Evolutionary conservation across 192 early-diverging fungal genomes (phyloP).

Genomic region (Backusella liffmaniae): DNA sequence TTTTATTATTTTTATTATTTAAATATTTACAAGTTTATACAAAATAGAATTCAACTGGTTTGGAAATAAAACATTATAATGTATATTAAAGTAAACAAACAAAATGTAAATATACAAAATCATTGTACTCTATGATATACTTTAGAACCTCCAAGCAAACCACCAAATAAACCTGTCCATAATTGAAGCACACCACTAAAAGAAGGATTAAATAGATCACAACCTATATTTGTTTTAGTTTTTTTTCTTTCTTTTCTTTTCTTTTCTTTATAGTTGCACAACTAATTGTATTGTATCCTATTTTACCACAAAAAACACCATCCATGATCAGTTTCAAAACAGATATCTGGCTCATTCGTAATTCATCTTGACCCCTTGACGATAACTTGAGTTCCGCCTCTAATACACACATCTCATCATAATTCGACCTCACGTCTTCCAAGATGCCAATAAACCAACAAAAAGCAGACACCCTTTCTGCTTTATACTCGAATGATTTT

Average conservation of each 20-base stretch:
- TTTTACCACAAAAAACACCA: constrained; percentile 71
- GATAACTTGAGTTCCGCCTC: not conserved
- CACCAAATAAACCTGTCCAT: constrained; percentile 49
- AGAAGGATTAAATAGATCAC: constrained; percentile 45
- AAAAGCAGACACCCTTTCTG: constrained; percentile 58
- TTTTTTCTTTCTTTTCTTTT: too few species aligned
- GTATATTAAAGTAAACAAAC: not conserved
- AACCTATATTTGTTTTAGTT: constrained; percentile 38
- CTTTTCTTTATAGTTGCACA: too few species aligned
- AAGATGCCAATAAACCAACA: constrained; percentile 70
- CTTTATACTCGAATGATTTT: constrained; percentile 45
- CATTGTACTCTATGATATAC: constrained; percentile 26
- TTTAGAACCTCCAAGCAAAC: constrained; percentile 48
- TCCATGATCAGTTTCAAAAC: constrained; percentile 65
- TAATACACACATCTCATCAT: constrained; percentile 37
- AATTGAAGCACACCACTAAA: constrained; percentile 51
- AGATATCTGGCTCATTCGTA: constrained; percentile 38
- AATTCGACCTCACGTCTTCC: constrained; percentile 57
- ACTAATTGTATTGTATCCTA: not conserved
- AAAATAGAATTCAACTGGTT: not conserved
- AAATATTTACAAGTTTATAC: not conserved
- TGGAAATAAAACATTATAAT: not conserved
- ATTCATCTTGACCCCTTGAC: constrained; percentile 17
- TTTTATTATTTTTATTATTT: not conserved
- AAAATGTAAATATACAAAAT: constrained; percentile 2